Base-by-base conservation (phyloP, 495 filamentous ascomycete genomes). In the Terfezia claveryi region DNA sequence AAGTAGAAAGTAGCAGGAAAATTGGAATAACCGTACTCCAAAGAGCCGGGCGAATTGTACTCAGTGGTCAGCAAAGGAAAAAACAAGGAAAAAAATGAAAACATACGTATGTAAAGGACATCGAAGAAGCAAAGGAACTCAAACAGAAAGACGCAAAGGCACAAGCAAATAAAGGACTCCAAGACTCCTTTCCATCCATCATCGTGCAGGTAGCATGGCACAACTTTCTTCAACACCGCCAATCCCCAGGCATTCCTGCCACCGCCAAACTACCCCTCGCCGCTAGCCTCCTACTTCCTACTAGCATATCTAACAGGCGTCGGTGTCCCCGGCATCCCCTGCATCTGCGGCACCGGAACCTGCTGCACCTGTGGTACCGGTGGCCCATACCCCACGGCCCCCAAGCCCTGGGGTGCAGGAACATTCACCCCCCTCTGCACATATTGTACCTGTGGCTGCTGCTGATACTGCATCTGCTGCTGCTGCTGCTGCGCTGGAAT, bases 381-480 rank as follows among this genome's bases (percentile, higher is more conserved):
- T 5, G 17, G 14, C 4, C 41, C 41, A 20, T 46, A 46, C 14
- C 62, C 62, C 1, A 64, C 56, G 1, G 62, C 62, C 2, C 59
- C 62, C 12, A 64, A 59, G 2, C 62, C 62, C 51, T 64, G 62
- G 12, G 62, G 62, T 3, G 62, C 56, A 3, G 62, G 62, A 9
- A 64, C 62, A 41, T 51, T 59, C 0, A 52, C 27, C 27, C 61
- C 51, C 9, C 59, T 37, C 20, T 37, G 37, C 38, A 2, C 23
- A 9, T 52, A 36, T 20, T 56, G 38, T 11, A n/a, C 4, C 38
- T 10, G 56, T 32, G 16, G 16, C 32, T 56, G 54, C 6, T 55
- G 56, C 16, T 2, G 62, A 55, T 58, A 59, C 38, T 65, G 58
- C 12, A 59, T 58, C 27, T 61, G 62, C 49, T 59, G 56, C 27